A percentile compares a stretch with the other conserved stretches of the same genome.
Evolutionary conservation across 2,329 filamentous ascomycete genomes (phyloP).

Genomic region (Xylariaceae sp.): DNA sequence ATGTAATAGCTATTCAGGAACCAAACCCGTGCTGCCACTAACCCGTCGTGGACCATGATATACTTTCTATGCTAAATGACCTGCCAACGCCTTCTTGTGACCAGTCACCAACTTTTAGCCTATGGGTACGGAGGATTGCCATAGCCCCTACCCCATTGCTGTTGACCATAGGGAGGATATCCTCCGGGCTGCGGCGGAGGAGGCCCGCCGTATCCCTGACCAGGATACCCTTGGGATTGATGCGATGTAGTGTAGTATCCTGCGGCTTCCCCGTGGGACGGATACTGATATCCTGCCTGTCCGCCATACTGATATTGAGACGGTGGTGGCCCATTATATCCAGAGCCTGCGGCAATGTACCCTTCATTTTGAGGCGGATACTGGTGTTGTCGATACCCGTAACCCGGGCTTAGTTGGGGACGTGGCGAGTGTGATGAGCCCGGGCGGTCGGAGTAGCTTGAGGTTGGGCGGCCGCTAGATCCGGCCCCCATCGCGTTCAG

Average conservation of each 20-base stretch:
- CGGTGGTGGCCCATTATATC: constrained; percentile 15
- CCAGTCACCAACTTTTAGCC: background rate
- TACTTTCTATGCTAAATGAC: background rate
- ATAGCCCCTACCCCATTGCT: constrained; percentile 23
- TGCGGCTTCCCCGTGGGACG: constrained; percentile 26
- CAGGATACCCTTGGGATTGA: background rate
- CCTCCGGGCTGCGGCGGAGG: constrained; percentile 22
- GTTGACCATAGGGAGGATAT: constrained; percentile 28
- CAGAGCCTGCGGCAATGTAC: background rate
- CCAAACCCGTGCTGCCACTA: background rate
- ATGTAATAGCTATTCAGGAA: background rate
- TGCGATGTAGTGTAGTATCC: constrained; percentile 21
- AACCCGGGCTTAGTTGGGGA: constrained; percentile 42
- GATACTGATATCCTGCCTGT: constrained; percentile 14
- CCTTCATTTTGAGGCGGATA: background rate
- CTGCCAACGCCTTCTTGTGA: constrained; percentile 12
- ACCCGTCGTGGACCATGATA: constrained; percentile 12
- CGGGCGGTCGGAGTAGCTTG: constrained; percentile 46
- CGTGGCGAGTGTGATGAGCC: constrained; percentile 36
- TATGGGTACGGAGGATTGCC: constrained; percentile 28
- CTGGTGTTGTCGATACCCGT: constrained; percentile 45
- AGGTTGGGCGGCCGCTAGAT: constrained; percentile 43
- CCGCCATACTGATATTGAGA: constrained; percentile 18
- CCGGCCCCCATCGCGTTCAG: constrained; percentile 59
- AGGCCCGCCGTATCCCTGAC: constrained; percentile 20